These are phyloP conservation scores for Citrullus amarus DNA, from an alignment of 306 rosid genomes.

Conservation along the genomic window DNA sequence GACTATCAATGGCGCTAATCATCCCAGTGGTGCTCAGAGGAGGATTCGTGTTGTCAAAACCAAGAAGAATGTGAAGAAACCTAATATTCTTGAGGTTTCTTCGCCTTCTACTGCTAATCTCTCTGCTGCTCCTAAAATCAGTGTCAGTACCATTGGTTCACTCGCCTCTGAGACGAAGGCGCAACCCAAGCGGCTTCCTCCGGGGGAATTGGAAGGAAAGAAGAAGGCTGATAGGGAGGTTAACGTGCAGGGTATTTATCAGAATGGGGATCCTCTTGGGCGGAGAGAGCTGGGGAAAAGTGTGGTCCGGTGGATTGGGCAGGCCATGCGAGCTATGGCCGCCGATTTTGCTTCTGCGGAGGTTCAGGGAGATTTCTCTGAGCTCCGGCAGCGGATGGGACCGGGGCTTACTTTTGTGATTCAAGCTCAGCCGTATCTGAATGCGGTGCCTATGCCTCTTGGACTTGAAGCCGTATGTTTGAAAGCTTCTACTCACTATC, in stretches of 20 bases:
- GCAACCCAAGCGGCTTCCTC: not conserved
- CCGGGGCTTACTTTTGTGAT: slow-evolving; percentile 59
- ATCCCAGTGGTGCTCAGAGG: not conserved
- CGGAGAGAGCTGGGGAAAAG: slow-evolving; percentile 58
- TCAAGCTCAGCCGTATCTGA: slow-evolving; percentile 62
- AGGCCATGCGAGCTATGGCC: slow-evolving; percentile 62
- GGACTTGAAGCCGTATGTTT: slow-evolving; percentile 57
- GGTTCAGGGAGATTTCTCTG: slow-evolving; percentile 37
- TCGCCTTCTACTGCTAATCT: not conserved
- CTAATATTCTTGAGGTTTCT: not conserved
- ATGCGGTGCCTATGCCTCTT: slow-evolving; percentile 62
- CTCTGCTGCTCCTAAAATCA: not conserved
- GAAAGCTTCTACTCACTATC: slow-evolving; percentile 62
- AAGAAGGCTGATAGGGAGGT: not conserved
- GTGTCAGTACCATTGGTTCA: not conserved
- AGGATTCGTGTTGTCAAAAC: not conserved
- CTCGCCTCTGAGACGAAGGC: not conserved
- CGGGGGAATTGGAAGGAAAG: not conserved
- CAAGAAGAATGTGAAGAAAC: not conserved
- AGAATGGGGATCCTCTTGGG: slow-evolving; percentile 60
- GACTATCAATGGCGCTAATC: not conserved
- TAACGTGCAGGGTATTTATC: slow-evolving; percentile 11
- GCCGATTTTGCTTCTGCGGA: slow-evolving; percentile 45
- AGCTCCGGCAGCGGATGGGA: slow-evolving; percentile 42
- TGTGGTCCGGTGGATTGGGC: slow-evolving; percentile 53